Evolutionary conservation across 441 rosid genomes (phyloP).

Genomic region (Rhodomyrtus psidioides): DNA sequence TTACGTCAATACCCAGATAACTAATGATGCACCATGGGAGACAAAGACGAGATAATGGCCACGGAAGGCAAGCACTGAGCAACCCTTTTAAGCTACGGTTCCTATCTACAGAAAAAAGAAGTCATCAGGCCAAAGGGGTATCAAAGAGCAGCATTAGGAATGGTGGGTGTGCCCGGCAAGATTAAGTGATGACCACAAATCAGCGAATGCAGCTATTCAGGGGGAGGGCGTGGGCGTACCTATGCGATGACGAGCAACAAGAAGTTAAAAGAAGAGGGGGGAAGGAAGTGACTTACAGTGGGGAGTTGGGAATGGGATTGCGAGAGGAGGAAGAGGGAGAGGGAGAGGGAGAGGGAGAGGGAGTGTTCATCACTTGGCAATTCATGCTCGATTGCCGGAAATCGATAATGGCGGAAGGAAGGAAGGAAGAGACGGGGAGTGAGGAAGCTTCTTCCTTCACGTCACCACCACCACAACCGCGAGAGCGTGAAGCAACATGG

Average conservation of each 20-base stretch:
- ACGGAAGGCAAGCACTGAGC: background rate
- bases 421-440: background rate
- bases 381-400: conserved; percentile 10
- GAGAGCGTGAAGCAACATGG: background rate
- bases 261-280: background rate
- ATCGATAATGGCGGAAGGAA: background rate
- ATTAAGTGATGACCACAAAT: background rate
- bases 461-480: background rate
- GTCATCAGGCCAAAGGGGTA: background rate
- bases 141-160: background rate
- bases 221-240: background rate
- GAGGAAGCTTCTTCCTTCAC: background rate
- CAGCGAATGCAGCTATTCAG: background rate
- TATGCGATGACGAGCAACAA: background rate
- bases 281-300: conserved; percentile 12
- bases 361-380: conserved; percentile 30
- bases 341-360: conserved; percentile 26
- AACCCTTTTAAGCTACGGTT: background rate
- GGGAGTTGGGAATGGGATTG: conserved; percentile 15
- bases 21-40: background rate
- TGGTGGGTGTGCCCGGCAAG: background rate
- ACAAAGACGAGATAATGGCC: background rate
- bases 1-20: background rate
- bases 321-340: conserved; percentile 24
- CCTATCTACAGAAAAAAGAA: background rate